Base-by-base conservation (phyloP, 805 yeast species). In the Cyberlindnera mrakii region DNA sequence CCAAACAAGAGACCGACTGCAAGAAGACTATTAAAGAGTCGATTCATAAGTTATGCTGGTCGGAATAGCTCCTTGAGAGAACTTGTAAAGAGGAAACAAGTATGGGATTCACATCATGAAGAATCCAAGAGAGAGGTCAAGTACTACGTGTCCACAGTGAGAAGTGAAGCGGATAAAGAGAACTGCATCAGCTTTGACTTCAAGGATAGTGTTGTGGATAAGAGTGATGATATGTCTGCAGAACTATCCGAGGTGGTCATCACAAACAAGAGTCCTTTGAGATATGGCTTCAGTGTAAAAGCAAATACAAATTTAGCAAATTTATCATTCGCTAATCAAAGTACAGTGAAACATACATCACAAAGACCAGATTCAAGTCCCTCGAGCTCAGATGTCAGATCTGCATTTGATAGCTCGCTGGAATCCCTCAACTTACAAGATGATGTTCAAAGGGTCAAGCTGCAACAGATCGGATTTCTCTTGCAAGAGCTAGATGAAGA, bases 1-100 rank as follows among this genome's bases (percentile, higher is more conserved):
- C 90, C 95, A 23, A 60, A 60, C 13, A 64, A 70, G 36, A 68
- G 99, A 46, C 85, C 91, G 0, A 70, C 73, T 14, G 87, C 95
- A 0, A 65, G 66, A 20, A 71, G 66, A 19, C 67, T 91, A 19
- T 61, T 87, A 40, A 75, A 70, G 45, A 30, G 85, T 57, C 72
- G 71, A 41, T 91, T 58, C 35, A 55, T 58, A 15, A 58, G 67
- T 29, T 57, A 59, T 30, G 69, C 72, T 11, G 68, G 72, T 8
- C 60, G 62, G 30, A 66, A 59, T 44, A 49, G 63, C 3, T 54
- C 55, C 13, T 50, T 75, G n/a, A 46, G 52, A 15, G 62, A 59
- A 36, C 46, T 78, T 37, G 66, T 81, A 9, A 61, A 66, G n/a
- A 66, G 68, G 41, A 74, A 66, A 47, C 60, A 62, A 31, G 52